Base-by-base conservation (phyloP, 306 rosid genomes). In the Spatholobus suberectus region DNA sequence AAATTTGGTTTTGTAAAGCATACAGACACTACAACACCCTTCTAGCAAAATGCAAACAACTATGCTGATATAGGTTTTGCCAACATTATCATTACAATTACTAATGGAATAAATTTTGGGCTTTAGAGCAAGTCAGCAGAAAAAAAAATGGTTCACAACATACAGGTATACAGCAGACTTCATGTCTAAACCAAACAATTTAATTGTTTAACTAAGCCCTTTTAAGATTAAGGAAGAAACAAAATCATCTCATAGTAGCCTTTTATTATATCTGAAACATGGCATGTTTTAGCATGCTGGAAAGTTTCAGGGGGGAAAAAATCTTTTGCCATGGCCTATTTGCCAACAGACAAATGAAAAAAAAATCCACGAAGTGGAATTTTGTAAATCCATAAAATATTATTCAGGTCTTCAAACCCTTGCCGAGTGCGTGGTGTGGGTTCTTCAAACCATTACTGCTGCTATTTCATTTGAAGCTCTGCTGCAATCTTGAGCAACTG, bases 381-480 rank as follows among this genome's bases (percentile, higher is more conserved):
- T 78, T 15, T 73, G 43, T 37, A 37, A 78, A 65, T 38, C 38
- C 20, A 63, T 15, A 46, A 77, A 65, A 32, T 63, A 65, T 52
- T 78, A 78, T 17, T 46, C 44, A 78, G 55, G 24, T 37, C 47
- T 67, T 37, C 49, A 43, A 43, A 43, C 49, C 49, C 49, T 43
- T 43, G 41, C 49, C 49, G 1, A 43, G 49, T 43, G 49, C 15
- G 49, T 43, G 49, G 49, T 43, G 49, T 63, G 70, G 70, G 44
- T 63, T 44, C 55, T 41, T 24, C 38, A 44, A 70, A 70, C 38
- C 57, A 47, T 70, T 70, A 21, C 75, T 23, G 75, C 9, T 38
- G 74, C 43, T 63, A 23, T 5, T 43, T 27, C 14, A 13, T 26
- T 44, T 46, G 43, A 27, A 71, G 41, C 58, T 47, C 21, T 71